These are phyloP conservation scores for Didymella exigua DNA, from an alignment of 2,329 filamentous ascomycete species.

Conservation along the genomic window DNA sequence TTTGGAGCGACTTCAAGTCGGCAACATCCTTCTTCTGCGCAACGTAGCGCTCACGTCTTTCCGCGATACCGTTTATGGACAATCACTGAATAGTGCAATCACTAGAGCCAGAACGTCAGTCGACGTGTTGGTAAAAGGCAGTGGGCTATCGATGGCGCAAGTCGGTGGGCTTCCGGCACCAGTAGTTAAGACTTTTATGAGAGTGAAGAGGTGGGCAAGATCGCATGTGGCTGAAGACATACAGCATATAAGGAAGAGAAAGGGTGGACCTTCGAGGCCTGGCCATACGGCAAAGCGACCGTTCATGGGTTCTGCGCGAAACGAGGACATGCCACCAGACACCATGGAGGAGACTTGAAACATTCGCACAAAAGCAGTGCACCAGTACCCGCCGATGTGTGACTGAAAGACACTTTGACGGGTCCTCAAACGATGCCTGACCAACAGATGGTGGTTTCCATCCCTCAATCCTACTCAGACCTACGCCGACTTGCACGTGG, in stretches of 20 bases:
- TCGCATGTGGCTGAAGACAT: slow-evolving; percentile 64
- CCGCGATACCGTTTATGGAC: slow-evolving; percentile 78
- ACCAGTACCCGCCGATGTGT: not conserved
- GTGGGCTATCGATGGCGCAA: slow-evolving; percentile 57
- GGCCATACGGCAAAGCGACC: slow-evolving; percentile 20
- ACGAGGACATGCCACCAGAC: slow-evolving; percentile 40
- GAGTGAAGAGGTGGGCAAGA: slow-evolving; percentile 76
- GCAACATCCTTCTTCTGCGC: slow-evolving; percentile 79
- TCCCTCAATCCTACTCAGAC: not conserved
- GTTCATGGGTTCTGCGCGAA: slow-evolving; percentile 6
- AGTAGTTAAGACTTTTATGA: slow-evolving; percentile 67
- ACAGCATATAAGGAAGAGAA: slow-evolving; percentile 27
- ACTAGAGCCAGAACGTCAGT: slow-evolving; percentile 71
- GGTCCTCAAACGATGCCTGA: not conserved
- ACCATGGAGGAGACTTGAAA: slow-evolving; percentile 36
- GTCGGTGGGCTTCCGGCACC: slow-evolving; percentile 49
- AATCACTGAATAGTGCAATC: slow-evolving; percentile 74
- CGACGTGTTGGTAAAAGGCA: slow-evolving; percentile 66
- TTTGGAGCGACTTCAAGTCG: slow-evolving; percentile 61
- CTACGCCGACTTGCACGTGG: not conserved
- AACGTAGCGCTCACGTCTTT: slow-evolving; percentile 82
- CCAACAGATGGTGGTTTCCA: slow-evolving; percentile 1
- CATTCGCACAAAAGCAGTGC: not conserved
- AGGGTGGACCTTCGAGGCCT: slow-evolving; percentile 11
- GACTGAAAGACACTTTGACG: not conserved